Evolutionary conservation across 257 asterid species (phyloP).

Genomic region (Scutellaria galericulata): DNA sequence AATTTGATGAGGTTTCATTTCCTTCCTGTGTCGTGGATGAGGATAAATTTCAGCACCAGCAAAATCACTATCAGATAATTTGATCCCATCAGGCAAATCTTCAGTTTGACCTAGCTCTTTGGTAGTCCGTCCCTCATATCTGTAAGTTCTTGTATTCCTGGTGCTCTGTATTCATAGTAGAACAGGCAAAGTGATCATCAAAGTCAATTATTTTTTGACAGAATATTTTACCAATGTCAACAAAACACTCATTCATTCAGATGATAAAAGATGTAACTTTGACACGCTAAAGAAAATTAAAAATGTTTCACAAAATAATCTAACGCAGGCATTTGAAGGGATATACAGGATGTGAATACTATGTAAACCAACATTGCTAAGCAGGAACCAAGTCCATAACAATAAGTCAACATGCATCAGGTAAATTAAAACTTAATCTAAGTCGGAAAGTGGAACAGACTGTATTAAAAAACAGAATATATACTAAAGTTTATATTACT

Average conservation of each 20-base stretch:
- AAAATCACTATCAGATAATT: slow-evolving; percentile 53
- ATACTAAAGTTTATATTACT: slow-evolving; percentile 18
- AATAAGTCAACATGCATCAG: not conserved
- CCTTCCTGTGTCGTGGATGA: slow-evolving; percentile 91
- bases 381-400: slow-evolving; percentile 20
- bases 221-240: slow-evolving; percentile 16
- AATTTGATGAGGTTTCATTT: slow-evolving; percentile 95
- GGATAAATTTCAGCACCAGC: slow-evolving; percentile 69
- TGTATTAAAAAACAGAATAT: slow-evolving; percentile 6
- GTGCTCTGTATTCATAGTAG: slow-evolving; percentile 52
- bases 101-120: slow-evolving; percentile 61
- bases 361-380: not conserved
- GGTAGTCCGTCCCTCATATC: slow-evolving; percentile 66
- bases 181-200: slow-evolving; percentile 31
- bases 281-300: not conserved
- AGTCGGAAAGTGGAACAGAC: slow-evolving; percentile 15
- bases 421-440: slow-evolving; percentile 8
- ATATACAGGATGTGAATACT: not conserved
- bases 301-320: not conserved
- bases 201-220: slow-evolving; percentile 28
- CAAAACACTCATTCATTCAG: slow-evolving; percentile 18
- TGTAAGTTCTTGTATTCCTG: slow-evolving; percentile 69
- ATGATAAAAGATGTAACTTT: not conserved
- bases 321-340: slow-evolving; percentile 22
- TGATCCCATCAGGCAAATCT: slow-evolving; percentile 49